These are phyloP conservation scores for Brasenia schreberi DNA, from an alignment of 164 flowering plant genomes.

Conservation along the genomic window DNA sequence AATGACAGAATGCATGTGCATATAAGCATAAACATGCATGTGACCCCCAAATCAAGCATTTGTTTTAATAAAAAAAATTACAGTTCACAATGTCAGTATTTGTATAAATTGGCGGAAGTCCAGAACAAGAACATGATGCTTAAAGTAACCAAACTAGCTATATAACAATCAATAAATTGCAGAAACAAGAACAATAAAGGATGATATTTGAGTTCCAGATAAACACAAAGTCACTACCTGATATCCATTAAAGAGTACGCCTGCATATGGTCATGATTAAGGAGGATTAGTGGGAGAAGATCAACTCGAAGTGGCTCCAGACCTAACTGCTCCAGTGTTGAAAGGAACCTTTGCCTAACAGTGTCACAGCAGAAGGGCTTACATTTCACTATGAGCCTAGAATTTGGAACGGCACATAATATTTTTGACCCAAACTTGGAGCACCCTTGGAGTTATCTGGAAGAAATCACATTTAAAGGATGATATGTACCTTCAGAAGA, in stretches of 20 bases:
- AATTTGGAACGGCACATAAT: slow-evolving; percentile 85
- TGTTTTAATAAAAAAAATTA: too few species aligned
- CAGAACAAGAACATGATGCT: too few species aligned
- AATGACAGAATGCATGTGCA: too few species aligned
- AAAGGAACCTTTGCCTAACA: slow-evolving; percentile 71
- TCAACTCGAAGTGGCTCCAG: slow-evolving; percentile 91
- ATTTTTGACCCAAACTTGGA: slow-evolving; percentile 97
- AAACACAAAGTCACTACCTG: slow-evolving; percentile 23
- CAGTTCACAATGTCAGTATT: too few species aligned
- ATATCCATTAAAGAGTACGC: slow-evolving; percentile 95
- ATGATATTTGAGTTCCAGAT: too few species aligned
- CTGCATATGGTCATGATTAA: slow-evolving; percentile 98
- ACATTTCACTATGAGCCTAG: slow-evolving; percentile 94
- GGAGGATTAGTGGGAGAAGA: slow-evolving; percentile 90
- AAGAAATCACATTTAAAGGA: neutral
- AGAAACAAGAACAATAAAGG: too few species aligned
- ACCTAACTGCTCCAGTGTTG: slow-evolving; percentile 84
- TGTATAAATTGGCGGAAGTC: too few species aligned
- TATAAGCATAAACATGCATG: too few species aligned
- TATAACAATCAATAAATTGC: too few species aligned
- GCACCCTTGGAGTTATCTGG: slow-evolving; percentile 95
- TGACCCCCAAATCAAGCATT: too few species aligned
- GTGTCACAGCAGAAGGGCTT: slow-evolving; percentile 96
- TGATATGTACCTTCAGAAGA: neutral
- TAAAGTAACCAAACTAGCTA: too few species aligned